A percentile compares a stretch with the other conserved stretches of the same genome.
Conservation (phyloP, 2,329 filamentous ascomycete species). For the Fusarium tjaetaba region DNA sequence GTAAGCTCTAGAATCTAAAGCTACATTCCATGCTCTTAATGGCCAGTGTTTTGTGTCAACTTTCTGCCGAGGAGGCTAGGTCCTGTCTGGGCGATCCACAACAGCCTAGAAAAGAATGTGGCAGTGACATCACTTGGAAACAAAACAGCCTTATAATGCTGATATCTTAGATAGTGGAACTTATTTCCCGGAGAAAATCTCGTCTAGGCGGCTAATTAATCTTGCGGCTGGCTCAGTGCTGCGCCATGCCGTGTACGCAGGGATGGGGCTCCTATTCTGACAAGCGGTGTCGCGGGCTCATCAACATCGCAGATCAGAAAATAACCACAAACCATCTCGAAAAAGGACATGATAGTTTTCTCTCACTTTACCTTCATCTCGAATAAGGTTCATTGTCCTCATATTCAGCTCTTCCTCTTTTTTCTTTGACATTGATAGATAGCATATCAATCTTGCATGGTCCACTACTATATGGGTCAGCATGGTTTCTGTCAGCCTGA, state of each 20-base stretch:
- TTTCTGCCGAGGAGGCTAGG: accelerated
- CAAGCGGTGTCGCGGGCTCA: background rate
- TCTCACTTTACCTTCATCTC: background rate
- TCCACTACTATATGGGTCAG: background rate
- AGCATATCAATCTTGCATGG: background rate
- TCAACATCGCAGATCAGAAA: background rate
- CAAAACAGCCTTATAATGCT: background rate
- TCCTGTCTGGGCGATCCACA: no score
- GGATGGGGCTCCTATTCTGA: background rate
- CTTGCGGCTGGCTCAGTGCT: background rate
- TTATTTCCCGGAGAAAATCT: background rate
- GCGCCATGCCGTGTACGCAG: background rate
- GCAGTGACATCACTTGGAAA: background rate
- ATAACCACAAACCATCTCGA: no score
- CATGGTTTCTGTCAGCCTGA: background rate
- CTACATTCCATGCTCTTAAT: accelerated
- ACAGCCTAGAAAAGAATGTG: no score
- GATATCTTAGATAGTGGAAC: background rate
- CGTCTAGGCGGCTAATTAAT: background rate
- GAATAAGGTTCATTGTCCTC: accelerated
- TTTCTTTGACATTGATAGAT: background rate
- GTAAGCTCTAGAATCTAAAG: no score
- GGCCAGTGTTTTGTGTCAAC: background rate
- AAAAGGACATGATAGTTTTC: no score
- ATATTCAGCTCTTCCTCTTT: accelerated